Base-by-base conservation (phyloP, 768 basidiomycete genomes). In the Phaffia tasmanica region DNA sequence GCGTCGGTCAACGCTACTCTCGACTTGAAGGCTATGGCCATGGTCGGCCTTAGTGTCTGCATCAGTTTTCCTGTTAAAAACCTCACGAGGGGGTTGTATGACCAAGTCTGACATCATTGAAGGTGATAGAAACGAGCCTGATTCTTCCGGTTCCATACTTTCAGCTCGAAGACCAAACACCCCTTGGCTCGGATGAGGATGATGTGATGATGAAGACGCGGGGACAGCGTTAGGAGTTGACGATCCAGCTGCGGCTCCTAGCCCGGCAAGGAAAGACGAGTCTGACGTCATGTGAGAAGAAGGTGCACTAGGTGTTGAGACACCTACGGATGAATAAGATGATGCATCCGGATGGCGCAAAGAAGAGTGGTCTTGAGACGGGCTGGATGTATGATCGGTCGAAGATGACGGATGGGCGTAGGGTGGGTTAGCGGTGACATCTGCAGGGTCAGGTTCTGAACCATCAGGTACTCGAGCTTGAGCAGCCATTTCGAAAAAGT, bases 401-500 rank as follows among this genome's bases (percentile, higher is more conserved):
- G 29, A 7, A 25, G 29, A 51, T 21, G 30, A 32, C 14, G 11
- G 53, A 32, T 6, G 63, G 3, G 32, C 19, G 27, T 30, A 27
- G 47, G 3, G 46, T n/a, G 53, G 48, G 19, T 42, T 16, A 9
- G 63, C 54, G 32, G 55, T n/a, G 9, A 59, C 46, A 6, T 57
- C 57, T 48, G 59, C 56, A 50, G 53, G 47, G 29, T 59, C 53
- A 30, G 54, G 81, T 64, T 88, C 85, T 18, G 84, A 88, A 46
- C 81, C 84, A 1, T 83, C 84, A 4, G 86, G 85, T 54, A 92
- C 86, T 50, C 85, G 84, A 32, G 91, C 86, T 71, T 89, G 86
- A 3, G 94, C 93, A 11, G 92, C 90, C 67, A 87, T 84, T 73
- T 97, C 92, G 74, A 92, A 97, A 80, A 99, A 98, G 0, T 88